phyloP scores from a whole-genome alignment of 306 rosid genomes.

The Amphicarpaea edgeworthii region DNA sequence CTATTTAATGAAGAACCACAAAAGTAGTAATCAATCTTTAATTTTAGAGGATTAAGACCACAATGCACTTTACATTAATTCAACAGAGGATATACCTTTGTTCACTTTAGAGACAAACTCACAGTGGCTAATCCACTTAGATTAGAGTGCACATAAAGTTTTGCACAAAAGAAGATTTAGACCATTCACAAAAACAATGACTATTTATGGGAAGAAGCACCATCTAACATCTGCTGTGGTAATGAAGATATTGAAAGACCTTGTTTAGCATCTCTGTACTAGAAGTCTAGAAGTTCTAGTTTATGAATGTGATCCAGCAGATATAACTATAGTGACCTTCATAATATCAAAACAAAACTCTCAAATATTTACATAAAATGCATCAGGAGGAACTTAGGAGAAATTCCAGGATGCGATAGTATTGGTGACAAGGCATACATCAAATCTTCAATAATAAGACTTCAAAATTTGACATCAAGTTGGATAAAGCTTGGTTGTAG shows the following conservation, averaged over 20 bases:
- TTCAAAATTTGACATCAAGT: constrained; percentile 13
- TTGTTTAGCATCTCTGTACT: constrained; percentile 20
- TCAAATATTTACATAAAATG: constrained; percentile 18
- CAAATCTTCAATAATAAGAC: constrained; percentile 6
- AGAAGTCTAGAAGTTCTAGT: constrained; percentile 32
- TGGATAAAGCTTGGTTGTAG: constrained; percentile 9
- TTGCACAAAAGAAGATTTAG: constrained; percentile 15
- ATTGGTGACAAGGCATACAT: constrained; percentile 10
- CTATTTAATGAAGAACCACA: too few species aligned
- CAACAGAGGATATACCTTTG: constrained; percentile 3
- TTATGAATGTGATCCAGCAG: constrained; percentile 28
- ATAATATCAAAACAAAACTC: constrained; percentile 6
- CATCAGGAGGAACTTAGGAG: constrained; percentile 8
- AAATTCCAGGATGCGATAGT: constrained; percentile 19
- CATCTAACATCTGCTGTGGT: constrained; percentile 14
- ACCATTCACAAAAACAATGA: constrained; percentile 8
- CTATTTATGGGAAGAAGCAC: constrained; percentile 16
- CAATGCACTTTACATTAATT: neutral
- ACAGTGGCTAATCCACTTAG: neutral
- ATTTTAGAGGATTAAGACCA: neutral
- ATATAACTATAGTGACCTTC: constrained; percentile 26
- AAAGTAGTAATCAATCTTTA: neutral
- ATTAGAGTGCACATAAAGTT: neutral
- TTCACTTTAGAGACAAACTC: constrained; percentile 2
- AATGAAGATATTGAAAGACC: constrained; percentile 19